A percentile compares a stretch with the other conserved stretches of the same genome.
Evolutionary conservation across 257 asterid genomes (phyloP).

Genomic region (Salvia splendens): DNA sequence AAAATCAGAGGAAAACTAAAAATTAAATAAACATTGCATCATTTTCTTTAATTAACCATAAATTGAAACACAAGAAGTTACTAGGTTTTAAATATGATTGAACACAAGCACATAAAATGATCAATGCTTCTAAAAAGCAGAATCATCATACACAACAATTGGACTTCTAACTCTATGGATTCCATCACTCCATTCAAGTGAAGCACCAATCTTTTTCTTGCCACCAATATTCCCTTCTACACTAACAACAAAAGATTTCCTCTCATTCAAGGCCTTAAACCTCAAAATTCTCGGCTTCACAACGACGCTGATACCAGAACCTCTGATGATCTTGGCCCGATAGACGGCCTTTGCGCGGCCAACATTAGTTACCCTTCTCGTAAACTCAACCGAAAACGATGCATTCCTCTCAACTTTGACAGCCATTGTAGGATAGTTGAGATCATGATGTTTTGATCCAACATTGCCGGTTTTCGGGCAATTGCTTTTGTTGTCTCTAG

Average conservation of each 20-base stretch:
- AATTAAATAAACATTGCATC: no score
- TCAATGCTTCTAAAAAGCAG: not conserved
- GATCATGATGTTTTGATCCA: not conserved
- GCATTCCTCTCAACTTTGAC: not conserved
- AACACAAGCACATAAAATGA: no score
- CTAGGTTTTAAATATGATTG: not conserved
- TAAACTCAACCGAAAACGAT: conserved; percentile 16
- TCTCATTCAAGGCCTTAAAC: conserved; percentile 22
- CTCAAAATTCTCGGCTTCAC: conserved; percentile 26
- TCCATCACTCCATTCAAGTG: conserved; percentile 29
- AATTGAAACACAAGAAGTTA: not conserved
- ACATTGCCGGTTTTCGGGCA: not conserved
- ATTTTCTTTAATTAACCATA: not conserved
- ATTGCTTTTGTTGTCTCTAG: not conserved
- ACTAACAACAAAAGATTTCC: conserved; percentile 23
- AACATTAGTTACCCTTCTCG: conserved; percentile 30
- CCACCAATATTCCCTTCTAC: conserved; percentile 5
- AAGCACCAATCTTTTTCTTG: not conserved
- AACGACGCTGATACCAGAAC: not conserved
- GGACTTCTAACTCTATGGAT: conserved; percentile 24
- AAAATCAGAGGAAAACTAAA: no score
- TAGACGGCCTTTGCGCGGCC: conserved; percentile 28
- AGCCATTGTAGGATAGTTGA: conserved; percentile 34
- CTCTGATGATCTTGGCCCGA: conserved; percentile 19
- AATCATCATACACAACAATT: conserved; percentile 10